Conservation (phyloP, 164 flowering plant genomes). For the Kalanchoe fedtschenkoi region DNA sequence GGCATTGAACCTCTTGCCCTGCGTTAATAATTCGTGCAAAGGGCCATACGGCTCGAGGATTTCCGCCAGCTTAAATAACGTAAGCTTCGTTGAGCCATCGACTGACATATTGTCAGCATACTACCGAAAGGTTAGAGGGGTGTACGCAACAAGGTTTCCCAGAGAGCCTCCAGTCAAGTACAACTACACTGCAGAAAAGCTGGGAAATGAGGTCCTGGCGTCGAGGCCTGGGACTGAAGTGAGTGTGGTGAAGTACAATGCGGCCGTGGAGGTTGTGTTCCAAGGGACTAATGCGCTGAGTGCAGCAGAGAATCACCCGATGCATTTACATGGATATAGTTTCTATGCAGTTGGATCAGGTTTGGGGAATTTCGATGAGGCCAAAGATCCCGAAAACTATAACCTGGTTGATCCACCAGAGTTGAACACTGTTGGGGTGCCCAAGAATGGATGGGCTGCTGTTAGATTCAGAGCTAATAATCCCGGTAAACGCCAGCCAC, state of each 20-base stretch:
- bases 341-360: background rate
- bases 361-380: background rate
- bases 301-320: conserved; percentile 2
- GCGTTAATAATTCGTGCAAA: conserved; percentile 7
- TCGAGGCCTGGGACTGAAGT: background rate
- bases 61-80: conserved; percentile 17
- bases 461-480: conserved; percentile 3
- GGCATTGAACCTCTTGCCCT: conserved; percentile 11
- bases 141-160: background rate
- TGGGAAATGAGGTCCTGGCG: background rate
- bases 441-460: conserved; percentile 2
- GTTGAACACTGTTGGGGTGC: conserved; percentile 2
- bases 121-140: background rate
- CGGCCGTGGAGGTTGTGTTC: background rate
- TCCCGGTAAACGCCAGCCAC: background rate
- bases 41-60: conserved; percentile 5
- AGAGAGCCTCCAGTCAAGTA: background rate
- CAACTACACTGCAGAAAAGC: background rate
- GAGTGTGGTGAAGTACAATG: background rate
- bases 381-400: background rate
- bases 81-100: conserved; percentile 1
- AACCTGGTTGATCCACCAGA: background rate
- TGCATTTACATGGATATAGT: conserved; percentile 5
- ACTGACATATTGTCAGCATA: conserved; percentile 10
- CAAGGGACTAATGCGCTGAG: background rate